Percentiles rank a stretch among this genome's conserved stretches.
Evolutionary conservation across 495 filamentous ascomycete genomes (phyloP).

Genomic region (Saxophila tyrrhenica): DNA sequence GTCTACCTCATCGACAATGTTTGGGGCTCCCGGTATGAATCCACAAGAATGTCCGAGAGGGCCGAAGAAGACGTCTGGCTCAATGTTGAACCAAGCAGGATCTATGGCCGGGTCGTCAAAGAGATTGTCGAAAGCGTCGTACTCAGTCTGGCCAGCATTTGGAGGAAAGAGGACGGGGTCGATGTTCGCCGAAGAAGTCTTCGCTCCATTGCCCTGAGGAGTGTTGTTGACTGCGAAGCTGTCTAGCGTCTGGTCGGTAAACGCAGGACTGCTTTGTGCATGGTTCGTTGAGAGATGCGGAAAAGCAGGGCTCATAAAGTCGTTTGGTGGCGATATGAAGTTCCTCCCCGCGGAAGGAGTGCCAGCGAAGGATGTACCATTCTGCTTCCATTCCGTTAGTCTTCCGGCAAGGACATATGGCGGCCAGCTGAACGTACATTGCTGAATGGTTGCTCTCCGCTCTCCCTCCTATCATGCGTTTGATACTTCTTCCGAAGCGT

Average conservation of each 20-base stretch:
- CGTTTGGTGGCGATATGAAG: not conserved
- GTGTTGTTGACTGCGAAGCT: not conserved
- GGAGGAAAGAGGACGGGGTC: not conserved
- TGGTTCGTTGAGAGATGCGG: not conserved
- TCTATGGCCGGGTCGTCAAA: slow-evolving; percentile 6
- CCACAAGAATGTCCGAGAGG: slow-evolving; percentile 14
- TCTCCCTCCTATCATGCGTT: not conserved
- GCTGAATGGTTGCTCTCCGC: not conserved
- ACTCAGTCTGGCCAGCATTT: not conserved
- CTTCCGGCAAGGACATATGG: too few species aligned
- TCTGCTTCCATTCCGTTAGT: not conserved
- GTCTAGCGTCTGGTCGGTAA: not conserved
- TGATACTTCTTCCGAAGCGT: slow-evolving; percentile 15
- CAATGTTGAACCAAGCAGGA: slow-evolving; percentile 14
- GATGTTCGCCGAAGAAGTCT: not conserved
- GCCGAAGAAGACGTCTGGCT: slow-evolving; percentile 8
- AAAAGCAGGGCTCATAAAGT: not conserved
- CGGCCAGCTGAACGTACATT: too few species aligned
- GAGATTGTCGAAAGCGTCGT: not conserved
- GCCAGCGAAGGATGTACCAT: not conserved
- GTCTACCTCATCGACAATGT: slow-evolving; percentile 18
- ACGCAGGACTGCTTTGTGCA: not conserved
- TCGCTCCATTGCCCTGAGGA: not conserved
- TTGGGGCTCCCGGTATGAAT: slow-evolving; percentile 9
- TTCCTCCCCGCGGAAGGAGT: not conserved